phyloP scores from a whole-genome alignment of 768 basidiomycete species.

The Amanita phalloides region DNA sequence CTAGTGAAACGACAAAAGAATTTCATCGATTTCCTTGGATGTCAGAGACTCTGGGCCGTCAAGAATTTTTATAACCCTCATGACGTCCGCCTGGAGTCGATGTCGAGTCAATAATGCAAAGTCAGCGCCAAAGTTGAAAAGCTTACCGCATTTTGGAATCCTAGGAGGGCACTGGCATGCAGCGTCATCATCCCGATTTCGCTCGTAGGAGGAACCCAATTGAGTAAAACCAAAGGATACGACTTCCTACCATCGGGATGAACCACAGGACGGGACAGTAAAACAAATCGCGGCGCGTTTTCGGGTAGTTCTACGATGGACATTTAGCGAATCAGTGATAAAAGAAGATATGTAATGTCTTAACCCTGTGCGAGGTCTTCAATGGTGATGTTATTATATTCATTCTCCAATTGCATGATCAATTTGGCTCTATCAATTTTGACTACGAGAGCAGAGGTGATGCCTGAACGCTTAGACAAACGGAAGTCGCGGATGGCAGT shows the following conservation, averaged over 20 bases:
- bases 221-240: conserved; percentile 76
- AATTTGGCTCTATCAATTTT: conserved; percentile 85
- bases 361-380: conserved; percentile 85
- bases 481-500: conserved; percentile 75
- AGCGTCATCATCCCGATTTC: conserved; percentile 71
- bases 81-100: conserved; percentile 50
- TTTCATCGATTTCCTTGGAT: conserved; percentile 55
- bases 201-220: conserved; percentile 75
- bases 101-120: not conserved
- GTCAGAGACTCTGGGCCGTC: conserved; percentile 81
- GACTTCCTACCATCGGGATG: conserved; percentile 79
- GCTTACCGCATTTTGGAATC: conserved; percentile 72
- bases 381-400: conserved; percentile 64
- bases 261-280: conserved; percentile 73
- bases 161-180: conserved; percentile 72
- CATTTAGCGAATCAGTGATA: not conserved
- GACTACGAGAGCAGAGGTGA: conserved; percentile 72
- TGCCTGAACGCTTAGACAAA: conserved; percentile 58
- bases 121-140: not conserved
- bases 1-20: conserved; percentile 24
- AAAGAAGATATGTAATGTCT: not conserved
- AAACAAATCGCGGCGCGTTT: conserved; percentile 76
- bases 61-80: conserved; percentile 70
- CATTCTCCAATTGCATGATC: conserved; percentile 75
- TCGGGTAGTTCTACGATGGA: conserved; percentile 65